phyloP scores from a whole-genome alignment of 2,329 filamentous ascomycete genomes.

The Chrysoporthe austroafricana region DNA sequence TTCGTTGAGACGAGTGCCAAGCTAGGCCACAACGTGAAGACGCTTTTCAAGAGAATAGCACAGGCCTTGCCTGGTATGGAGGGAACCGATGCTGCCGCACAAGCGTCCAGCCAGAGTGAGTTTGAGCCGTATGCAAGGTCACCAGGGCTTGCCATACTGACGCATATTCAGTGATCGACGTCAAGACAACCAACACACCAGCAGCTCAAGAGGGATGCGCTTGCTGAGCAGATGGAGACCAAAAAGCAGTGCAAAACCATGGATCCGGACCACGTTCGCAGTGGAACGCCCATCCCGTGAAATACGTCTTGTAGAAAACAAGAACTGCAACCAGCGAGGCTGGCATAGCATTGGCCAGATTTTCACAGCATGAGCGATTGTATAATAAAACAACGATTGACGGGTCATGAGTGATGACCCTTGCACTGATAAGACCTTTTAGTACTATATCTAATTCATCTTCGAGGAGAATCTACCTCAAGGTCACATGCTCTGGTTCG shows the following conservation, averaged over 20 bases:
- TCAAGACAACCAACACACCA: slow-evolving; percentile 77
- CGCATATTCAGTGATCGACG: slow-evolving; percentile 76
- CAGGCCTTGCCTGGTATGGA: slow-evolving; percentile 98
- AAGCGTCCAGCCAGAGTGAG: slow-evolving; percentile 77
- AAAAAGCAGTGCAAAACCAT: background rate
- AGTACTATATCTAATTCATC: slow-evolving; percentile 28
- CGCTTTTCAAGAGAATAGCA: slow-evolving; percentile 95
- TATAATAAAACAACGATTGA: slow-evolving; percentile 29
- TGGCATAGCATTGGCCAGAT: slow-evolving; percentile 22
- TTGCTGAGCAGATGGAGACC: slow-evolving; percentile 51
- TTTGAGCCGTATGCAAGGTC: slow-evolving; percentile 33
- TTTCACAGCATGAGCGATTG: slow-evolving; percentile 29
- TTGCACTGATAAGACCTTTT: slow-evolving; percentile 25
- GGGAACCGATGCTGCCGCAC: slow-evolving; percentile 77
- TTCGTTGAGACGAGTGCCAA: slow-evolving; percentile 99
- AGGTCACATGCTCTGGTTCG: background rate
- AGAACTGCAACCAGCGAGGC: slow-evolving; percentile 22
- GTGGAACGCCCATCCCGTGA: slow-evolving; percentile 2
- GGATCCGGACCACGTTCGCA: background rate
- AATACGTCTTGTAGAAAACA: slow-evolving; percentile 27
- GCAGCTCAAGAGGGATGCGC: slow-evolving; percentile 74
- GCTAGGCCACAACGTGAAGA: slow-evolving; percentile 97
- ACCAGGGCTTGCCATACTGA: slow-evolving; percentile 33
- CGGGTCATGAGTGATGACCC: slow-evolving; percentile 29
- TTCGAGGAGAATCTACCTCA: slow-evolving; percentile 13